A percentile compares a stretch with the other conserved stretches of the same genome.
phyloP scores from a whole-genome alignment of 148 eudicot genomes.

The Rhododendron kiyosumense region DNA sequence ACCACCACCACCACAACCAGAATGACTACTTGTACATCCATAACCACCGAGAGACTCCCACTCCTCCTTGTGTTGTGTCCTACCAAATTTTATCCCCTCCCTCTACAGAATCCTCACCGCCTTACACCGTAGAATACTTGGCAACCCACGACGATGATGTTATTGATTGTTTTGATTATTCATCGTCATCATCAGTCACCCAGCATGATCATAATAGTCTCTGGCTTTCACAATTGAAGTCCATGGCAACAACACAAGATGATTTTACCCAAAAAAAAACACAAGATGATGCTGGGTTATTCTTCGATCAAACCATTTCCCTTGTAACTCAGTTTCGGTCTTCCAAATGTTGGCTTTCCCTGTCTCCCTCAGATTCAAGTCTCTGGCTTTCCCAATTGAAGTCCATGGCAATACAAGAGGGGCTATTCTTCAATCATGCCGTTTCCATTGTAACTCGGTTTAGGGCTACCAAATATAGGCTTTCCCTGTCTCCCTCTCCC shows the following conservation, averaged over 20 bases:
- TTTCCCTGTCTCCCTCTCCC: not conserved
- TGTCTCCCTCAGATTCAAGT: not conserved
- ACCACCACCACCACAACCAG: not conserved
- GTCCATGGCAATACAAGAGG: not conserved
- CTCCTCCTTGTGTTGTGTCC: not conserved
- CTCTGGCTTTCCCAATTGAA: not conserved
- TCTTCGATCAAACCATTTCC: not conserved
- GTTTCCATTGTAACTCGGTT: not conserved
- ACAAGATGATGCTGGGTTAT: not conserved
- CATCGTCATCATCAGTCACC: not conserved
- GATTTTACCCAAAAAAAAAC: not conserved
- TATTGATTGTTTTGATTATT: not conserved
- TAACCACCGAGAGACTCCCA: not conserved
- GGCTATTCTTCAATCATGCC: not conserved
- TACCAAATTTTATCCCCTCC: not conserved
- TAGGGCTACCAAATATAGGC: not conserved
- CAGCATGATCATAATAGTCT: not conserved
- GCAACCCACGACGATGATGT: not conserved
- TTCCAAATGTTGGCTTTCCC: not conserved
- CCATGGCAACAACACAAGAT: not conserved
- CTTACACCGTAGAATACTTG: not conserved
- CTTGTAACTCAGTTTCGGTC: not conserved
- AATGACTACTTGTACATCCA: not conserved
- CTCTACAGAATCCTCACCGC: not conserved
- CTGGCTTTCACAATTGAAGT: not conserved